phyloP scores from a whole-genome alignment of 140 eudicot species.

The Ambrosia hybrid region DNA sequence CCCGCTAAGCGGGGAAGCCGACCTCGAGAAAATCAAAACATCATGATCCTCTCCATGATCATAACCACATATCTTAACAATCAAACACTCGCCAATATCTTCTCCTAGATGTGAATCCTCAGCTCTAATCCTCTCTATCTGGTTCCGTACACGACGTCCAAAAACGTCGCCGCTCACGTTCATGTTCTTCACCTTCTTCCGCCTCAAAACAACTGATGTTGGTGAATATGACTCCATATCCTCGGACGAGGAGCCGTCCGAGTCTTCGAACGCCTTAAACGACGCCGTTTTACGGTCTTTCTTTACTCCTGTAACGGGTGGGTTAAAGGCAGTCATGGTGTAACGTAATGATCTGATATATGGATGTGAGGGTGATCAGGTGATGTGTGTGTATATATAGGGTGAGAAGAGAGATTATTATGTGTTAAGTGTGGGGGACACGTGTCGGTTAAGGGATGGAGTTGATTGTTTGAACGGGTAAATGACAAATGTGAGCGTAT shows the following conservation, averaged over 20 bases:
- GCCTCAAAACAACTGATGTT: slow-evolving; percentile 38
- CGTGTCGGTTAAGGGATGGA: slow-evolving; percentile 21
- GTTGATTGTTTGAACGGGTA: slow-evolving; percentile 11
- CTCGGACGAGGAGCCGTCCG: slow-evolving; percentile 48
- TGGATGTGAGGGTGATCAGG: background rate
- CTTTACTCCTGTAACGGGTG: background rate
- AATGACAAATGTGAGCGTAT: slow-evolving; percentile 1
- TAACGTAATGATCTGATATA: background rate
- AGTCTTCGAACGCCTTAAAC: slow-evolving; percentile 23
- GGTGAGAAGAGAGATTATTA: background rate
- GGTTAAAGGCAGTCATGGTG: slow-evolving; percentile 20
- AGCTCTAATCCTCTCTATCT: slow-evolving; percentile 56
- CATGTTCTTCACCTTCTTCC: slow-evolving; percentile 18
- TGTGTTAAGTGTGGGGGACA: slow-evolving; percentile 20
- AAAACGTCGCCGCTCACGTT: background rate
- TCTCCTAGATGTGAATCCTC: slow-evolving; percentile 73
- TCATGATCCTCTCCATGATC: slow-evolving; percentile 17
- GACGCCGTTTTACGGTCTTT: background rate
- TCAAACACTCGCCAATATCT: slow-evolving; percentile 37
- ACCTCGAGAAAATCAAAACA: slow-evolving; percentile 29
- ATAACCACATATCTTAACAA: slow-evolving; percentile 9
- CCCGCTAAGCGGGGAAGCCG: slow-evolving; percentile 59
- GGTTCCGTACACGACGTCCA: slow-evolving; percentile 44
- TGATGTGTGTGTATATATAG: background rate
- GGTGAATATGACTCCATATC: slow-evolving; percentile 46